Evolutionary conservation across 1,284 basidiomycete genomes (phyloP), one percentile per base, ranked within the genome.

Genomic region (Leccinum laetum): DNA sequence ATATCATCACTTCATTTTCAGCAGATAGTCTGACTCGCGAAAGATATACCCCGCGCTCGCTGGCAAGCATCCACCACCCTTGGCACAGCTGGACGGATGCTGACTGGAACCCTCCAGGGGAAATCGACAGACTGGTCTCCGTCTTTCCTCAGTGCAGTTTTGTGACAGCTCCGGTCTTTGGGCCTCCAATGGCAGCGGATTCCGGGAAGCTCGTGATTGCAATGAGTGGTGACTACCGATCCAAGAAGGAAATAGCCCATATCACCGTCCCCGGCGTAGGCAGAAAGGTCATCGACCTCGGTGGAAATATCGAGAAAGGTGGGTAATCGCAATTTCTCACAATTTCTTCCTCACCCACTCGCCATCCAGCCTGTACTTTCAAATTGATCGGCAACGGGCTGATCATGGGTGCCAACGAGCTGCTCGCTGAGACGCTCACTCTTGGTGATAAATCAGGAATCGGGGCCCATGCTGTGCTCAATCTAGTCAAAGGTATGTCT

Each of bases 391-490:
- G 89, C 11, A 92, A 92, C 69, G 86, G 88, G 0, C 78, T 92
- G 77, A 86, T 92, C 63, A 76, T 92, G 55, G 88, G 89, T 10
- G 81, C 84, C 57, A 82, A 95, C 63, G 94, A 96, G 75, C 81
- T 96, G 41, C 81, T 96, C 21, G 86, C 90, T 1, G 94, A 96
- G 79, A 83, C 85, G 44, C 89, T 92, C 74, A 96, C 95, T 4
- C 83, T 96, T 16, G 90, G 90, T 2, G 92, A 95, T 73, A 95
- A 95, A 77, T 84, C 92, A 1, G 94, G 94, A 16, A 90, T 96
- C 21, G 90, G 88, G 4, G 80, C 88, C 2, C 82, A 85, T 10
- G 81, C 85, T 16, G 81, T 90, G 13, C 80, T 85, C 58, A 79
- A 82, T 56, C 81, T 90, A 24, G 82, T 93, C 67, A 84, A 87